Conservation (phyloP, 2,329 filamentous ascomycete species). For the Didymella keratinophila region DNA sequence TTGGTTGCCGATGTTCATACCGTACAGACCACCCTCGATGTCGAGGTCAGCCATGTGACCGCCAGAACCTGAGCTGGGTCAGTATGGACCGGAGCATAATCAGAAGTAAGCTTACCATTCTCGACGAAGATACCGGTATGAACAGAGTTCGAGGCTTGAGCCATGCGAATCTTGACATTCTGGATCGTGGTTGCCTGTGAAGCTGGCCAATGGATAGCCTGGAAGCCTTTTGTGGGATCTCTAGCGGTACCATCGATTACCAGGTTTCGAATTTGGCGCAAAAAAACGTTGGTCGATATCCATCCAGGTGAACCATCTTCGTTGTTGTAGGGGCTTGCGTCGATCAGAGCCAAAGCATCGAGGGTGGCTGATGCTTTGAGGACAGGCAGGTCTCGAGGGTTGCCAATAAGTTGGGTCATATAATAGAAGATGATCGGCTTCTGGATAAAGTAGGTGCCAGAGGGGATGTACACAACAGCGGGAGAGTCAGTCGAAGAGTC, state of each 20-base stretch:
- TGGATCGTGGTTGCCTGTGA: conserved; percentile 58
- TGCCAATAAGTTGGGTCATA: conserved; percentile 69
- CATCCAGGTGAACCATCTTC: conserved; percentile 51
- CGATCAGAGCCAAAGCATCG: conserved; percentile 64
- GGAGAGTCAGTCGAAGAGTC: conserved; percentile 60
- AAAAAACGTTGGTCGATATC: conserved; percentile 68
- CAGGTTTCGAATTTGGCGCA: conserved; percentile 71
- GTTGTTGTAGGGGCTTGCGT: conserved; percentile 61
- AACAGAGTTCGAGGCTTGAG: conserved; percentile 53
- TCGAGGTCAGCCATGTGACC: conserved; percentile 58
- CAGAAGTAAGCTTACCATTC: conserved; percentile 35
- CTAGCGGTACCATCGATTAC: conserved; percentile 65
- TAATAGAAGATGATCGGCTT: conserved; percentile 69
- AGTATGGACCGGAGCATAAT: background rate
- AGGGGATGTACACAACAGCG: conserved; percentile 65
- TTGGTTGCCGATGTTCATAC: conserved; percentile 57
- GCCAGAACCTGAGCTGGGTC: conserved; percentile 47
- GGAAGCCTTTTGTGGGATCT: conserved; percentile 54
- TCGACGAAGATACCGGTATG: conserved; percentile 60
- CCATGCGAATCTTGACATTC: conserved; percentile 57
- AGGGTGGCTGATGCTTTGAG: conserved; percentile 64
- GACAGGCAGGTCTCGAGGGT: conserved; percentile 63
- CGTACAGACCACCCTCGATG: conserved; percentile 55
- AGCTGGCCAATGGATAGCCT: conserved; percentile 59
- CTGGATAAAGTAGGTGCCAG: conserved; percentile 62